Evolutionary conservation across 2,329 filamentous ascomycete genomes (phyloP), one percentile per base, ranked within the genome.

Genomic region (Aspergillus arachidicola): DNA sequence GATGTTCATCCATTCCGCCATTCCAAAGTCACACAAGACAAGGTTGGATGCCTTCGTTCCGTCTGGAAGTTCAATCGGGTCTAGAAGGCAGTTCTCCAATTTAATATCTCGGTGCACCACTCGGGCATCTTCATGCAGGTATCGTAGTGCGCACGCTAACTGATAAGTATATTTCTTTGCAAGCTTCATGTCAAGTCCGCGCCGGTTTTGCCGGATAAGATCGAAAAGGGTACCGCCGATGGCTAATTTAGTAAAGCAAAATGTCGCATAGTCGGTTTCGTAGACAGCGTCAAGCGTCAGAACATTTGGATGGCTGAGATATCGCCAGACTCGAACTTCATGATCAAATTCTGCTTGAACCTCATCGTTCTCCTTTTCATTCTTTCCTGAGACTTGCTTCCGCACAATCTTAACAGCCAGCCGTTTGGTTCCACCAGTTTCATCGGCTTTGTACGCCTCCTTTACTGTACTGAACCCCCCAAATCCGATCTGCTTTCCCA

Each of bases 81-180:
- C 86, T 41, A 90, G 70, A 2, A 91, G 82, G 67, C 87, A 89
- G 67, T 91, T 91, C 71, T 91, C 88, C 28, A 90, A 82, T 73
- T 91, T 91, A 72, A 91, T 84, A 72, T 91, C 88, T 55, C 88
- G 83, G 71, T 91, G 88, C 28, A 89, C 87, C 30, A 90, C 83
- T 32, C 85, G 83, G 28, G 88, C 86, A 70, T 91, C 88, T 72
- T 90, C 86, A 71, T 91, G 88, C 10, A 91, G 78, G 72, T 90
- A 91, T 59, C 88, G 84, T 51, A 91, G 76, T 4, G 88, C 88
- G 41, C 83, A 86, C 2, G 87, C 87, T 11, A 91, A 79, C 70
- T 91, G 87, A 68, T 86, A 88, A 0, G 83, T 76, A 70, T 90
- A 90, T 66, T 84, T 84, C 68, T 84, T 86, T 2, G 85, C 87